Evolutionary conservation across 1,284 basidiomycete genomes (phyloP).

Genomic region (Ceratobasidium papillatum): DNA sequence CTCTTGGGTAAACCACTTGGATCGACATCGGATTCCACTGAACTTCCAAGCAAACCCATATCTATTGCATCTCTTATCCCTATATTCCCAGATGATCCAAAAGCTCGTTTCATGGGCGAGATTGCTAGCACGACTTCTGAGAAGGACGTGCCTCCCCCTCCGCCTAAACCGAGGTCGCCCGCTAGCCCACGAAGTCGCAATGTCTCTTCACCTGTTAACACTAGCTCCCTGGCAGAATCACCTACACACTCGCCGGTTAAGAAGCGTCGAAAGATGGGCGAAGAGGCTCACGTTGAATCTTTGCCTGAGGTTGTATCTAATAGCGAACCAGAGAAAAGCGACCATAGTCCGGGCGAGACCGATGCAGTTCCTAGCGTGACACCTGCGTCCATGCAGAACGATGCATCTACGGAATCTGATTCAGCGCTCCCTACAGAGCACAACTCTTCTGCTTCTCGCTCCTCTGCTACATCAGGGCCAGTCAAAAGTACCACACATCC

Average conservation of each 20-base stretch:
- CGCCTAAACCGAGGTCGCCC: slow-evolving; percentile 23
- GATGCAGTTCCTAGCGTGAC: slow-evolving; percentile 45
- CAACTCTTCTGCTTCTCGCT: slow-evolving; percentile 47
- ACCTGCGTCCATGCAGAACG: slow-evolving; percentile 45
- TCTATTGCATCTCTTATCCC: slow-evolving; percentile 81
- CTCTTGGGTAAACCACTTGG: slow-evolving; percentile 50
- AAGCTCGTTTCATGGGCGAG: slow-evolving; percentile 89
- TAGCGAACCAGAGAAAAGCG: slow-evolving; percentile 40
- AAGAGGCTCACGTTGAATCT: neutral
- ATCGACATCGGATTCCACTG: slow-evolving; percentile 23
- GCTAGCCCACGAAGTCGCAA: slow-evolving; percentile 1
- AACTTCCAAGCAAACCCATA: slow-evolving; percentile 49
- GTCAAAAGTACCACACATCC: slow-evolving; percentile 53
- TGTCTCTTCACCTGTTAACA: neutral
- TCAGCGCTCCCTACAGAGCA: slow-evolving; percentile 45
- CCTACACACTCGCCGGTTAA: slow-evolving; percentile 25
- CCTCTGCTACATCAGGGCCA: slow-evolving; percentile 57
- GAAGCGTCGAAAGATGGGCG: slow-evolving; percentile 21
- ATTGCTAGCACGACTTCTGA: slow-evolving; percentile 67
- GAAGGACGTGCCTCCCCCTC: slow-evolving; percentile 18
- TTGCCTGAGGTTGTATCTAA: neutral
- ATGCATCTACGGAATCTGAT: slow-evolving; percentile 47
- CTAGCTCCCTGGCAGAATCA: neutral
- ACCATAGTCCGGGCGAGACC: slow-evolving; percentile 45
- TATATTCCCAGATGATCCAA: slow-evolving; percentile 91